Conservation (phyloP, 2,329 filamentous ascomycete genomes). For the Graphilbum fragrans region DNA sequence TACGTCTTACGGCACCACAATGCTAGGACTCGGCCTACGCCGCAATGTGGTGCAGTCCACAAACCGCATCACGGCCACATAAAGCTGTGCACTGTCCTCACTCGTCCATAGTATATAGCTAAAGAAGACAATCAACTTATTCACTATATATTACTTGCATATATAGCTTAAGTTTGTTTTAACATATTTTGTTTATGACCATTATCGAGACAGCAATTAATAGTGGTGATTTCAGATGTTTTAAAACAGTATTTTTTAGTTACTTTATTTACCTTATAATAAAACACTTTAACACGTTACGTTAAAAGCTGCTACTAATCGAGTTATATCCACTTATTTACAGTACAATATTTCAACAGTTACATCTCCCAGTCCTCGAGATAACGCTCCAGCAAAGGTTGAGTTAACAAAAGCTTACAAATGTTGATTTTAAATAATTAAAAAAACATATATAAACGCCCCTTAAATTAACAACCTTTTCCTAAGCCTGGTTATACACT, state of each 20-base stretch:
- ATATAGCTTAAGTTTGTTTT: background rate
- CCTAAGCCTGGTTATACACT: background rate
- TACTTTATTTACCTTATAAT: background rate
- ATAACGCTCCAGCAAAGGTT: background rate
- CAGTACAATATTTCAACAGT: background rate
- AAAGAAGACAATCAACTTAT: background rate
- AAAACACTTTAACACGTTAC: background rate
- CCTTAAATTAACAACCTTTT: background rate
- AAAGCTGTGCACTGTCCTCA: too few species aligned
- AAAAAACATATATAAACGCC: background rate
- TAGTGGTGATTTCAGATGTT: background rate
- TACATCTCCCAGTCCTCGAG: too few species aligned
- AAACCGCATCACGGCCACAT: too few species aligned
- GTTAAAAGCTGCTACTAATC: background rate
- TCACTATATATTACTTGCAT: background rate
- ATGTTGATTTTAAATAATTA: background rate
- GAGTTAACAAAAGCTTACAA: background rate
- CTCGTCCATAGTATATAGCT: background rate
- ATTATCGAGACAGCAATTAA: too few species aligned
- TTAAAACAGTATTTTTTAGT: background rate
- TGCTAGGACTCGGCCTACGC: background rate
- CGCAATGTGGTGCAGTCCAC: too few species aligned
- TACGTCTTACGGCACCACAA: background rate
- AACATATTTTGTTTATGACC: background rate
- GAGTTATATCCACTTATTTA: background rate